Conservation (phyloP, 225 moss, liverwort and hornwort genomes). For the Marchantia polymorpha region DNA sequence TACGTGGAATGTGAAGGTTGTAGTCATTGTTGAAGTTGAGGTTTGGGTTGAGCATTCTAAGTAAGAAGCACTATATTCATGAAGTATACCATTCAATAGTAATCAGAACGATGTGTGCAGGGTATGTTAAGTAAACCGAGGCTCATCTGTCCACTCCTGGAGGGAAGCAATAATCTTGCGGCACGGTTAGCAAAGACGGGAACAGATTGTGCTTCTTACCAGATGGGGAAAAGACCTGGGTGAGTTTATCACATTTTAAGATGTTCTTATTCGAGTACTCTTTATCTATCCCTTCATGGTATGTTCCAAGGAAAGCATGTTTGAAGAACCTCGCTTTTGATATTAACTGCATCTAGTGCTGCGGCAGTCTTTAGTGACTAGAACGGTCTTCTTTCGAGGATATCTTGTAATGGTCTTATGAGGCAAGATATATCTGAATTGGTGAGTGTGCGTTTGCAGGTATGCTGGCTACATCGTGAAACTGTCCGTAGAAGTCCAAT, state of each 20-base stretch:
- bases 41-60: no score
- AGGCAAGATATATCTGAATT: background rate
- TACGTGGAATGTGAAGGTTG: no score
- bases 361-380: background rate
- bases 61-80: background rate
- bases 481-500: conserved; percentile 61
- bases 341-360: background rate
- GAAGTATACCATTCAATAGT: background rate
- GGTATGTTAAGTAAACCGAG: conserved; percentile 56
- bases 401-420: background rate
- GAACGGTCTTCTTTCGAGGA: background rate
- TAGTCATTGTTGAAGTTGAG: no score
- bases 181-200: conserved; percentile 62
- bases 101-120: conserved; percentile 38
- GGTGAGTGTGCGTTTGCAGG: conserved; percentile 34
- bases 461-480: conserved; percentile 71
- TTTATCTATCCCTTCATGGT: background rate
- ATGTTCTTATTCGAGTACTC: background rate
- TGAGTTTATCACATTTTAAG: conserved; percentile 17
- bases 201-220: conserved; percentile 57
- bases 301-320: no score
- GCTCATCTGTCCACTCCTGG: conserved; percentile 54
- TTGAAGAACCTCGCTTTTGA: background rate
- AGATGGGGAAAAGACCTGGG: conserved; percentile 73
- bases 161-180: conserved; percentile 52